phyloP scores from a whole-genome alignment of 257 asterid genomes.

The Fraxinus excelsior region DNA sequence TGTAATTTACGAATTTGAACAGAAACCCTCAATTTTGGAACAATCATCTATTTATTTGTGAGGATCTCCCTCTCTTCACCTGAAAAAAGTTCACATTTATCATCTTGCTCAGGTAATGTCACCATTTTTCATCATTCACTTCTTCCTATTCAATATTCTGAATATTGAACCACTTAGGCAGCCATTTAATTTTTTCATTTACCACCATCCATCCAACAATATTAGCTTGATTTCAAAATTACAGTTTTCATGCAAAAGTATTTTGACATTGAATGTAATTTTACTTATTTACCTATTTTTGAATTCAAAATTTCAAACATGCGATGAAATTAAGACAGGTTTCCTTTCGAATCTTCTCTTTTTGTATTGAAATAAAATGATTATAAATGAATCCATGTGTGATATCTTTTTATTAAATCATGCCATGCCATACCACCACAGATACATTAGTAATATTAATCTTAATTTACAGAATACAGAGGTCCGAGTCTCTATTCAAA shows the following conservation, averaged over 20 bases:
- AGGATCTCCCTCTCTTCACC: not conserved
- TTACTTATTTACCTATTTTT: not conserved
- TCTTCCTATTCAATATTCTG: not conserved
- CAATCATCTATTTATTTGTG: not conserved
- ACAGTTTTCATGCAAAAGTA: not conserved
- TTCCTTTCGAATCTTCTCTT: not conserved
- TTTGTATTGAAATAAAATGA: not conserved
- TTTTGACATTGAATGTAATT: not conserved
- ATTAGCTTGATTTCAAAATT: not conserved
- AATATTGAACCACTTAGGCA: not conserved
- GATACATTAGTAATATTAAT: not conserved
- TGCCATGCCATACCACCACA: not conserved
- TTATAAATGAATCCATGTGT: not conserved
- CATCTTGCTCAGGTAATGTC: not conserved
- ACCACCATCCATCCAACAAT: not conserved
- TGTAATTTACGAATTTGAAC: not conserved
- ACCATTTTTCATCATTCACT: not conserved
- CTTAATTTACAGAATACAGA: not conserved
- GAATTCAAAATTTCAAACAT: not conserved
- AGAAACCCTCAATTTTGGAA: not conserved
- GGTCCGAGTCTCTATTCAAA: not conserved
- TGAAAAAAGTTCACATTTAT: not conserved
- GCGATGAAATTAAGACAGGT: not conserved
- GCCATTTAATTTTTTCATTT: not conserved
- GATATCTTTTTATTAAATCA: not conserved